Base-by-base conservation (phyloP, 225 moss, liverwort and hornwort genomes). In the Sphagnum contortum region DNA sequence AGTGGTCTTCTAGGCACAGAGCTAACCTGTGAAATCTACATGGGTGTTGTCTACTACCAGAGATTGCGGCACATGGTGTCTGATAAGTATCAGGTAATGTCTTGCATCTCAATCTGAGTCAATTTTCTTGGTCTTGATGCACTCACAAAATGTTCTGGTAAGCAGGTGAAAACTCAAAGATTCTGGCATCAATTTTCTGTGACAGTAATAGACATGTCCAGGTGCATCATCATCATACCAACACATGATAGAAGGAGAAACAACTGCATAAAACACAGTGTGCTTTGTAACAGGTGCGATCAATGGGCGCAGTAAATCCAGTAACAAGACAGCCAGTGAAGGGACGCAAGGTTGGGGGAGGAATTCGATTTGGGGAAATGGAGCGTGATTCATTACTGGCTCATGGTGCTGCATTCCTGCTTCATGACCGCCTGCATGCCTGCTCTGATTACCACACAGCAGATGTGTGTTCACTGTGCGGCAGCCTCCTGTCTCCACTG, bases 341-440 rank as follows among this genome's bases (percentile, higher is more conserved):
- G 67, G 96, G 96, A 6, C 82, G 92, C 9, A 92, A 92, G 70
- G 73, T 86, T 50, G 96, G 96, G 56, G 96, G 96, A 71, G 96
- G 92, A 3, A 92, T 96, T 66, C 88, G 90, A 58, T 96, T 96
- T 69, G 96, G 96, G 65, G 92, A 96, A 71, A 96, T 96, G 96
- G 96, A 96, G 69, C 88, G 96, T 9, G 90, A 96, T 73, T 72
- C 96, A 13, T 80, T 96, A 57, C 80, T 96, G 0, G 92, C 96
- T 29, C 96, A 96, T 62, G 92, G 96, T 69, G 96, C 92, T 51
- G 90, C 96, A 6, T 92, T 87, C 69, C 54, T 92, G 44, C 61
- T 96, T 3, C 92, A 96, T 62, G 96, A 96, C 60, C 88, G 92
- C 12, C 78, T 96, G 48, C 96, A 96, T 61, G 74, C 88, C 4